A percentile compares a stretch with the other conserved stretches of the same genome.
phyloP scores from a whole-genome alignment of 2,329 filamentous ascomycete genomes.

The Sarocladium strictum region DNA sequence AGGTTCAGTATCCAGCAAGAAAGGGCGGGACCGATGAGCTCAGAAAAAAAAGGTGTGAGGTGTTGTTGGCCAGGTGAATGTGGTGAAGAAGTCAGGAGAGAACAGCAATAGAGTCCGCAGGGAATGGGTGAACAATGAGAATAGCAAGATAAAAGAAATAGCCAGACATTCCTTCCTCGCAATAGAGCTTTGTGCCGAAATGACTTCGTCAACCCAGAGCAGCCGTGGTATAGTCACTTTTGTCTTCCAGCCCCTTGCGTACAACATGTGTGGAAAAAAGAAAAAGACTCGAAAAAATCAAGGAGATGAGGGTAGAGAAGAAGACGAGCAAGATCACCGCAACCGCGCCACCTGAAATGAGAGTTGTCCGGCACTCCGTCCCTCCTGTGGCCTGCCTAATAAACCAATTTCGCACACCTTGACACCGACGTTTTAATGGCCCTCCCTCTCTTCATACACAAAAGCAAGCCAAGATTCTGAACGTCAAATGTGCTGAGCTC shows the following conservation, averaged over 20 bases:
- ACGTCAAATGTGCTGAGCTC: constrained; percentile 9
- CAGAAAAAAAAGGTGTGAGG: not conserved
- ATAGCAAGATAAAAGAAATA: constrained; percentile 11
- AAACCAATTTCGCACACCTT: constrained; percentile 10
- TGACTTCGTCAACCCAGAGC: constrained; percentile 24
- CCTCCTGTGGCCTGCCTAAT: constrained; percentile 8
- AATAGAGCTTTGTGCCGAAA: constrained; percentile 12
- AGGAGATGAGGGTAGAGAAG: constrained; percentile 17
- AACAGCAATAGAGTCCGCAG: constrained; percentile 9
- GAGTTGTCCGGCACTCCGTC: constrained; percentile 31
- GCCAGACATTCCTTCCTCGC: constrained; percentile 18
- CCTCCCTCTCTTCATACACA: constrained; percentile 29
- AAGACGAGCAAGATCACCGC: constrained; percentile 21
- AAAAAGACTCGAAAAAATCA: constrained; percentile 8
- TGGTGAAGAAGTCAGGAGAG: not conserved
- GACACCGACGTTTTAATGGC: constrained; percentile 6
- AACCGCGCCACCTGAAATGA: constrained; percentile 25
- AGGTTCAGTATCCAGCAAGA: not conserved
- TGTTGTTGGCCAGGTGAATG: not conserved
- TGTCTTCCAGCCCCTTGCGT: constrained; percentile 30
- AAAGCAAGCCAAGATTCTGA: constrained; percentile 23
- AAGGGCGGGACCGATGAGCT: not conserved
- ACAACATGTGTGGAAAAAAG: constrained; percentile 10
- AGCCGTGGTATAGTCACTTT: constrained; percentile 33
- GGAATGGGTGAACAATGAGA: constrained; percentile 18